Base-by-base conservation (phyloP, 257 asterid genomes). In the Solanum boliviense region DNA sequence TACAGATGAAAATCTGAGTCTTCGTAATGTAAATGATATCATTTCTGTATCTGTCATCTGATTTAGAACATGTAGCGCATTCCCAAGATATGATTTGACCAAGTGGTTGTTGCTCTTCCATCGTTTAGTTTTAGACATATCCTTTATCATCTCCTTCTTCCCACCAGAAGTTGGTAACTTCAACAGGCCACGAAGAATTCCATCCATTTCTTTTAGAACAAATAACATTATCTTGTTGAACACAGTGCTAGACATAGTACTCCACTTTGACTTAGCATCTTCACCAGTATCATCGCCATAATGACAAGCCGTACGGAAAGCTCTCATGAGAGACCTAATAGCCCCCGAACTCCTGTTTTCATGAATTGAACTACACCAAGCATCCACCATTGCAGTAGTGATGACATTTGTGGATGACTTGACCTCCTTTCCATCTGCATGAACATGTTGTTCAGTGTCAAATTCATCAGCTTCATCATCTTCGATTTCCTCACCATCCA, bases 61-160 rank as follows among this genome's bases (percentile, higher is more conserved):
- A 92, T 95, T 97, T 89, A 96, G 89, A 78, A 94, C 94, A 90
- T 96, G 99, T 89, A 97, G 91, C 86, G 98, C 88, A 88, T 97
- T 96, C 74, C 98, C 99, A 41, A 97, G 99, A 92, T 95, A 96
- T n/a, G 99, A 97, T 89, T 97, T 96, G 91, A 95, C 98, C 93
- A 97, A 90, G 90, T 93, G 90, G 84, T 93, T 93, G 91, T 94
- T 88, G 88, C 91, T 95, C 91, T 96, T 97, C 99, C 99, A 96
- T 67, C 90, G 91, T 89, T 90, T 92, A 38, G 95, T 94, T 46
- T 88, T 89, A 93, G 91, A 91, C 89, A 95, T 86, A 90, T 93
- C 94, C 88, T 88, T 84, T 68, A 95, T 73, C 85, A 88, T 93
- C 94, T 95, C 96, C 87, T 92, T 94, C 88, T 93, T 95, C 44